Evolutionary conservation across 1,139 yeast genomes (phyloP), one percentile per base, ranked within the genome.

Genomic region (Lodderomyces margitis): DNA sequence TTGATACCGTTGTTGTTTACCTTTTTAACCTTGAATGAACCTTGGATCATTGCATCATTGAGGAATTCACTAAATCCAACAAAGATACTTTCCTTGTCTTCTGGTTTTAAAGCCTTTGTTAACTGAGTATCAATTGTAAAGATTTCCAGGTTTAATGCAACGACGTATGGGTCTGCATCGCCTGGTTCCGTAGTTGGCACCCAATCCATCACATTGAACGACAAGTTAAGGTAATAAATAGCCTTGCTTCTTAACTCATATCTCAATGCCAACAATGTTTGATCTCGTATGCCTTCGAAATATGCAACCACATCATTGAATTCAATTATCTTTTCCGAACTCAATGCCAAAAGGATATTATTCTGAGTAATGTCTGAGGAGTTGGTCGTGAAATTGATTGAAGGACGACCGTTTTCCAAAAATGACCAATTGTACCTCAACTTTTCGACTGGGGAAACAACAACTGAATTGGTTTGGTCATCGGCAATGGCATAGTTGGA

Each of bases 1-100:
- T 80, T 80, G 39, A 85, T 70, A 32, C 96, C 96, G 52, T 78
- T 76, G 15, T 65, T 62, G 56, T 85, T 86, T 53, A 87, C 67
- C 38, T 72, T 74, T 14, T 61, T 60, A 9, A 88, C 69, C 28
- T 78, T 64, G 14, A 69, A 71, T 1, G 91, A 76, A n/a, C 84
- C 87, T 36, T 62, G 64, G 5, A 87, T 75, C 38, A 85, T 68
- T 24, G 81, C 66, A 45, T 68, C 65, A 56, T 82, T 83, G 46
- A 83, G 67, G 51, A 81, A 70, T 41, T 63, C 63, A 8, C 86
- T 74, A 37, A 83, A 63, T 0, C 95, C 95, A 45, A 57, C 46
- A 43, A 70, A 64, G 1, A 72, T 59, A 19, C 61, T 55, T n/a
- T 60, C 63, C 9, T 62, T 56, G 39, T 64, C 72, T 6, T 40